Base-by-base conservation (phyloP, 345 rosid species). In the Citrus trifoliata region DNA sequence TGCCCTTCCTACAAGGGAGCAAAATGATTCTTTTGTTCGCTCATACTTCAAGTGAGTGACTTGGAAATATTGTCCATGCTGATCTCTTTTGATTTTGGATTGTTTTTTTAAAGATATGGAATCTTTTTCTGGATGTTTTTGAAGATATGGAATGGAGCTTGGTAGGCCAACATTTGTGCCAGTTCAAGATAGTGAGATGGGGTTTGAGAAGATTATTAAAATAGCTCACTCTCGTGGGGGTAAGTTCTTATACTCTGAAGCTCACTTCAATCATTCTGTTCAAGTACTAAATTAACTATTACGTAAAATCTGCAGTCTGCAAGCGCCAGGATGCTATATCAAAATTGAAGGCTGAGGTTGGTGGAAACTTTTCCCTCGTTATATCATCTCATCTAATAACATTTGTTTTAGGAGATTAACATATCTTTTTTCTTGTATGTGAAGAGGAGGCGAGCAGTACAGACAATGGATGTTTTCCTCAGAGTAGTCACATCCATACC, bases 181-280 rank as follows among this genome's bases (percentile, higher is more conserved):
- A 35, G 97, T 91, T 84, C 89, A 80, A 75, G 99, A 96, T 84
- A 38, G 77, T 51, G 98, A 93, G 86, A 96, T 96, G 98, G 98
- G 99, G 33, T 96, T 96, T 71, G 99, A 94, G 81, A 96, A 91
- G 88, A 92, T 93, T 59, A 94, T 96, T 58, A 91, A 94, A 83
- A 88, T 93, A 75, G 97, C 97, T 78, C 90, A 84, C 58, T 87
- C 97, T 80, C 94, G 91, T n/a, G 95, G 98, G 22, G 91, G 98
- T 95, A 88, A 55, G 38, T 55, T 82, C 53, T 63, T 28, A 42
- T 67, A 38, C 65, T 33, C 33, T 70, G 37, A 65, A 37, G 53
- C 38, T 73, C 24, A 19, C 13, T 30, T 12, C 66, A 58, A 60
- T 56, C 27, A 24, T 67, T 72, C 18, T 12, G 38, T 55, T 12